Conservation (phyloP, 2,329 filamentous ascomycete genomes). For the Xylaria hypoxylon region DNA sequence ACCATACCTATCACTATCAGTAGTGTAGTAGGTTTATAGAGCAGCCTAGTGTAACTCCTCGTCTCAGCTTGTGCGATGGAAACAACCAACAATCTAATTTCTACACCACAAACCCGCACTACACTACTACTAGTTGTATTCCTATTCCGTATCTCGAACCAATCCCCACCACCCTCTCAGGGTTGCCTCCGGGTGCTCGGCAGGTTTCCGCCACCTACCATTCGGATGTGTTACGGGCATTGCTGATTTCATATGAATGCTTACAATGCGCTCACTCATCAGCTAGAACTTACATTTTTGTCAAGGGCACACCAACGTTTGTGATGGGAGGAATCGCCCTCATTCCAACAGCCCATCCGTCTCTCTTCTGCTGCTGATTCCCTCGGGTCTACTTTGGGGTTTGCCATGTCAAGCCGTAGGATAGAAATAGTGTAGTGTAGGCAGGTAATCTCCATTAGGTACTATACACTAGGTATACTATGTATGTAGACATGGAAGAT, state of each 20-base stretch:
- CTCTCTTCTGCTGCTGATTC: not conserved
- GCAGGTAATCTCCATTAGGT: too few relatives aligned
- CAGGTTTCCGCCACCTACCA: slow-evolving; percentile 11
- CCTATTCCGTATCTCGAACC: slow-evolving; percentile 3
- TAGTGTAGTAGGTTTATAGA: too few relatives aligned
- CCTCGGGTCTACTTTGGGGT: not conserved
- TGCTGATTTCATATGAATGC: not conserved
- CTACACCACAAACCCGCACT: slow-evolving; percentile 9
- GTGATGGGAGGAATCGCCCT: slow-evolving; percentile 2
- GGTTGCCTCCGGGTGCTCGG: slow-evolving; percentile 19
- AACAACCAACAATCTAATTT: too few relatives aligned
- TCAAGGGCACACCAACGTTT: slow-evolving; percentile 2
- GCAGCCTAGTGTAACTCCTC: too few relatives aligned
- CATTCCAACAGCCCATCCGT: not conserved
- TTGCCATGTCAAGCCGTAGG: not conserved
- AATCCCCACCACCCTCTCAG: not conserved
- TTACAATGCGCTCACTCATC: slow-evolving; percentile 13
- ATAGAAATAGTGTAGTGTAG: not conserved
- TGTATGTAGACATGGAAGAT: too few relatives aligned
- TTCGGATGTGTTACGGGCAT: slow-evolving; percentile 14
- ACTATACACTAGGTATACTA: too few relatives aligned
- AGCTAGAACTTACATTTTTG: slow-evolving; percentile 1
- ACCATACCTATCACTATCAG: too few relatives aligned
- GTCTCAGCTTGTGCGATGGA: too few relatives aligned
- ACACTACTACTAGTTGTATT: not conserved